A percentile compares a stretch with the other conserved stretches of the same genome.
phyloP scores from a whole-genome alignment of 306 rosid genomes.

The Sphenostylis stenocarpa region DNA sequence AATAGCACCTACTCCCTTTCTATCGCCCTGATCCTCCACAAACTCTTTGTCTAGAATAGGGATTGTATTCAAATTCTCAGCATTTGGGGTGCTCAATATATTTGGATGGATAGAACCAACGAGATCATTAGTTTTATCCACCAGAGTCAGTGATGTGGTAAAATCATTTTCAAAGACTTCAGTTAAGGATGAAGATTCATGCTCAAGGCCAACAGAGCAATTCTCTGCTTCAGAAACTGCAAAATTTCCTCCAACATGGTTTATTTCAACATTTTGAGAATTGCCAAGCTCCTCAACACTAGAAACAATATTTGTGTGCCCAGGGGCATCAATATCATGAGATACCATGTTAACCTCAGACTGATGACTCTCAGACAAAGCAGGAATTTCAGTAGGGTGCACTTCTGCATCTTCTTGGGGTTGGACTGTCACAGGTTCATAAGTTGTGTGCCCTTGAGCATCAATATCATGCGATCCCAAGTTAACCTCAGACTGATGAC shows the following conservation, averaged over 20 bases:
- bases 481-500: slow-evolving; percentile 35
- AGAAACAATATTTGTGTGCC: slow-evolving; percentile 24
- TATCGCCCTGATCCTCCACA: slow-evolving; percentile 34
- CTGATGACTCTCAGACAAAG: slow-evolving; percentile 34
- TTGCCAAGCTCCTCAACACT: slow-evolving; percentile 32
- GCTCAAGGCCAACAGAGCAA: slow-evolving; percentile 40
- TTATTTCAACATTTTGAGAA: slow-evolving; percentile 52
- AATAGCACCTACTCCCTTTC: slow-evolving; percentile 38
- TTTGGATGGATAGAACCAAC: slow-evolving; percentile 50
- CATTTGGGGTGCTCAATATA: slow-evolving; percentile 41
- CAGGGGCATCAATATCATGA: slow-evolving; percentile 41
- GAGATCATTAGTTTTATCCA: slow-evolving; percentile 49
- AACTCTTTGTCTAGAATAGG: slow-evolving; percentile 44
- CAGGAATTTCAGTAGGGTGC: slow-evolving; percentile 40
- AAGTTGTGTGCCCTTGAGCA: slow-evolving; percentile 8
- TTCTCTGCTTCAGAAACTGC: slow-evolving; percentile 48
- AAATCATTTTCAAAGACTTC: slow-evolving; percentile 40
- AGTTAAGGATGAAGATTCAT: slow-evolving; percentile 39
- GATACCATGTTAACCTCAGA: slow-evolving; percentile 45
- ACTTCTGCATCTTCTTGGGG: slow-evolving; percentile 49
- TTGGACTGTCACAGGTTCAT: slow-evolving; percentile 37
- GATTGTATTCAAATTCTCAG: slow-evolving; percentile 45
- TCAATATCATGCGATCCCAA: slow-evolving; percentile 46
- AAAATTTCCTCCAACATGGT: slow-evolving; percentile 39
- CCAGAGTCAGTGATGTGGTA: slow-evolving; percentile 28